Evolutionary conservation across 2,329 filamentous ascomycete species (phyloP), one percentile per base, ranked within the genome.

Genomic region (Neonectria neomacrospora): DNA sequence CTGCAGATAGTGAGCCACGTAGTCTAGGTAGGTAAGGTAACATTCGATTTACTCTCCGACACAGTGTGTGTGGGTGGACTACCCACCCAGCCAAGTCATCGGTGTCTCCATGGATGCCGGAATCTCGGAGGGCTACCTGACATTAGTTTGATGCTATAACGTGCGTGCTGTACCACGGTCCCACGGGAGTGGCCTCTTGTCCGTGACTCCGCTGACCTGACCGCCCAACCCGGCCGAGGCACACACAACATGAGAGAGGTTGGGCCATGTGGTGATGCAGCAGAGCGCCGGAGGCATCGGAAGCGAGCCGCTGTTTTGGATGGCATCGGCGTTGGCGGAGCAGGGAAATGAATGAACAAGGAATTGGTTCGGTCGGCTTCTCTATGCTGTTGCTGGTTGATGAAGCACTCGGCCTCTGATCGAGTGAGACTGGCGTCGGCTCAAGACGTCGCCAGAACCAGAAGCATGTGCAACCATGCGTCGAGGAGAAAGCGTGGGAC

Each of bases 181-280:
- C 30, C 9, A 45, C 51, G 54, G 58, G 61, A 32, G 42, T 60
- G 28, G 52, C 23, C 48, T 47, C 47, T 45, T 45, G 57, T 51
- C 67, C 65, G 62, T 51, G 9, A 55, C 41, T 58, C 62, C 58
- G 65, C 34, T 39, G 20, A 37, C 42, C 32, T 34, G 41, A 20
- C 26, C 23, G 41, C 34, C 34, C 34, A n/a, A 37, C 34, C 34
- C 34, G 34, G 34, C 34, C 34, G 16, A 34, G 32, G 32, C 32
- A 34, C 14, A 12, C 32, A 16, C 32, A 34, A 16, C 32, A 34
- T 34, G 37, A n/a, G 37, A 32, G n/a, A 37, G 34, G 34, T 37
- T 11, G 34, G 34, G 34, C 18, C 18, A 10, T 10, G 11, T 45
- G 42, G 14, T 23, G 20, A 45, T 23, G 39, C 6, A 18, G 32